Base-by-base conservation (phyloP, 371 early-diverging fungal species). In the Basidiobolus meristosporus region DNA sequence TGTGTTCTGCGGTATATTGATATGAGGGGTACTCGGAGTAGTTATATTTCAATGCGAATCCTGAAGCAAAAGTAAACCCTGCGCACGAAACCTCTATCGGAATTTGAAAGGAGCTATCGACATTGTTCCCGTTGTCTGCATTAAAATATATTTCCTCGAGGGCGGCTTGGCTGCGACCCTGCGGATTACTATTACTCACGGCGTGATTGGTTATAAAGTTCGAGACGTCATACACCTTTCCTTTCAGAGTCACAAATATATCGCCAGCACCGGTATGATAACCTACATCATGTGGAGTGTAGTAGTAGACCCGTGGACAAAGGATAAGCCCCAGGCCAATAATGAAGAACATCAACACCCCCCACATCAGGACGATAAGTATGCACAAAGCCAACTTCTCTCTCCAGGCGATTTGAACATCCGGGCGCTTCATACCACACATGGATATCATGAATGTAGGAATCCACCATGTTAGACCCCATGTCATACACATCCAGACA, bases 381-480 rank as follows among this genome's bases (percentile, higher is more conserved):
- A 74, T 52, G 55, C 82, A 83, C 9, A 90, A 52, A 0, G 88
- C 80, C 1, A 86, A 67, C 43, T 90, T 90, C 58, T 90, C 90
- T 12, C 88, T 55, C 88, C 87, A 90, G 1, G 97, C 97, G 83
- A 84, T 81, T 36, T 71, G 85, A 10, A 90, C 69, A 52, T 90
- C 90, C 39, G 72, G 70, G 23, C 86, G 73, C 47, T 69, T 72
- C 77, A 88, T 83, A 41, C 75, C 74, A 31, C 86, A 73, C 35
- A 54, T 53, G 18, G 51, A 46, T 32, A 77, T 46, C 37, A 53
- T 37, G 42, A 59, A 65, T 12, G 75, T 64, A 4, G 85, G 85
- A 21, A 83, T 71, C 73, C 74, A 70, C 75, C 77, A 82, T 0
- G 85, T 85, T 39, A 71, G 49, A 11, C 62, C 47, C 62, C 67